phyloP scores from a whole-genome alignment of 2,329 filamentous ascomycete species.

The Claviceps sp. region DNA sequence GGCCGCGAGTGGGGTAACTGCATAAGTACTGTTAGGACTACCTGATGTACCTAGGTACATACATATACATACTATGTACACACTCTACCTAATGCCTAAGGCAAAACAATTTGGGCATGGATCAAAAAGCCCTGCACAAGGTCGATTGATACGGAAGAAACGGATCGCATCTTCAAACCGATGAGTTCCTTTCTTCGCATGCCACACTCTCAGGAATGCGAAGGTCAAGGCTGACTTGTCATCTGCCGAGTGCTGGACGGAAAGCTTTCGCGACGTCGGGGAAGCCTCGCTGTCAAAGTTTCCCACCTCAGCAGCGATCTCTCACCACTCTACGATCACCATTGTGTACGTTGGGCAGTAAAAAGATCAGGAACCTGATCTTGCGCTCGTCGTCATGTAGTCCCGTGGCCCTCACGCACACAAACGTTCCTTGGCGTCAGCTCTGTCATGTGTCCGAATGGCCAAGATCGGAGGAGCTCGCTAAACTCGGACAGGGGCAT shows the following conservation, averaged over 20 bases:
- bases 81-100: too few relatives aligned
- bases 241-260: slow-evolving; percentile 3
- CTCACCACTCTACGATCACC: slow-evolving; percentile 9
- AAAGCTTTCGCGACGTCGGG: background rate
- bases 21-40: too few relatives aligned
- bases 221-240: slow-evolving; percentile 12
- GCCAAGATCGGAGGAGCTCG: slow-evolving; percentile 10
- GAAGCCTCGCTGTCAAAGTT: background rate
- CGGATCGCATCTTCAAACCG: too few relatives aligned
- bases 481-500: slow-evolving; percentile 9
- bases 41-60: background rate
- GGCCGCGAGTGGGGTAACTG: too few relatives aligned
- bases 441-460: slow-evolving; percentile 1
- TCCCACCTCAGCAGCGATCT: slow-evolving; percentile 3
- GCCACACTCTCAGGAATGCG: slow-evolving; percentile 16
- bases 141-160: too few relatives aligned
- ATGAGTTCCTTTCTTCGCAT: slow-evolving; percentile 7
- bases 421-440: background rate
- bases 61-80: too few relatives aligned
- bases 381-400: background rate
- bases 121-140: too few relatives aligned
- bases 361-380: background rate
- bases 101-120: too few relatives aligned
- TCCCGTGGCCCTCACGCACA: background rate
- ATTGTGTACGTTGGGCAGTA: slow-evolving; percentile 1